Evolutionary conservation across 257 asterid genomes (phyloP), one percentile per base, ranked within the genome.

Genomic region (Solanum bukasovii): DNA sequence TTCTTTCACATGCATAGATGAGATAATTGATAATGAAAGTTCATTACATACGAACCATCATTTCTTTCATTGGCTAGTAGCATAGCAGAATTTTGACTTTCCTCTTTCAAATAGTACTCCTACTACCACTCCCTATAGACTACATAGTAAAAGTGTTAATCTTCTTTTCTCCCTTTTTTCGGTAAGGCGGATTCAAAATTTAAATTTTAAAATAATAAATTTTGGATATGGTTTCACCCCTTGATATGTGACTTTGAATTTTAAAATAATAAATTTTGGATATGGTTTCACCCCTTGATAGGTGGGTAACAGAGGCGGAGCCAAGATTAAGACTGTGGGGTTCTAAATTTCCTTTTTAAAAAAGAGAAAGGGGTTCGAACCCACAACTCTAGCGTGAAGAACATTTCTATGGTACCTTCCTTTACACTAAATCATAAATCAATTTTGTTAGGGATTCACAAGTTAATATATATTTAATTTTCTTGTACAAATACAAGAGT

Each of bases 401-500:
- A 2, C 14, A 42, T 42, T 42, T 42, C 49, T 42, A 42, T 42
- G 14, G 2, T 42, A 0, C 5, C 5, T 42, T 42, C 49, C 49
- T 42, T 42, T 0, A 2, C 14, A 42, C 49, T 42, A 3, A 42
- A 42, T 0, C 0, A 0, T 42, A 1, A 42, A 42, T 42, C 14
- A 42, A 42, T 42, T 42, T 42, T 42, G 1, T 42, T 10, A 42
- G 5, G 5, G 0, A 0, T 42, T 42, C 5, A 42, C 2, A 42
- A 11, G 14, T 42, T 42, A 42, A 42, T 42, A 42, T 33, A 3
- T 33, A 33, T 33, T 9, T 40, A 42, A 42, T 10, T 10, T 42
- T 42, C 1, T 42, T 0, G 1, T 42, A 42, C 0, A 42, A 10
- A 42, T 42, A 42, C 14, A 42, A 3, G 14, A 0, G 0, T 42